Base-by-base conservation (phyloP, 2,329 filamentous ascomycete species). In the Fusarium buharicum region DNA sequence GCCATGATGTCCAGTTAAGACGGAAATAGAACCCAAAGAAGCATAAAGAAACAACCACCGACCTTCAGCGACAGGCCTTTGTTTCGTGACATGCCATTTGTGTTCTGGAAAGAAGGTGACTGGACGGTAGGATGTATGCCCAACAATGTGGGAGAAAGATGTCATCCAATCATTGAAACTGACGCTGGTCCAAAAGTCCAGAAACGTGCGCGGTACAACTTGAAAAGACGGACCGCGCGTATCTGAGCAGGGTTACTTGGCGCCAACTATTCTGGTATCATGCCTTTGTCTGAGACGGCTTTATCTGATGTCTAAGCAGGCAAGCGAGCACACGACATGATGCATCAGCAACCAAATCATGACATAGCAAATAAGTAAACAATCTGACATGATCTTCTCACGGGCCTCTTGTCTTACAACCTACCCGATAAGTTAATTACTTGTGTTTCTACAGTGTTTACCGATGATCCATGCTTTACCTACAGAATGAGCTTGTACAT, bases 181-280 rank as follows among this genome's bases (percentile, higher is more conserved):
- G 17, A 48, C 36, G 33, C 36, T 43, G 39, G 59, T 55, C 49
- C 43, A 68, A 64, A 58, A 66, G n/a, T 69, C 61, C 47, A 37
- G 20, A 22, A 6, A 22, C 20, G 38, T 62, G 59, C 39, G 62
- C 59, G 59, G 66, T 69, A 58, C 61, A 62, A 68, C 58, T 31
- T 58, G 54, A 58, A 57, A 59, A 64, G 52, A 51, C 61, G 17
- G 55, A 51, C 61, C 24, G 55, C 34, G 48, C 55, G 45, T 45
- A 57, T 57, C 61, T 52, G n/a, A 28, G 38, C 52, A 40, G 34
- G 43, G 43, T 38, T 56, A 39, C 63, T 66, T 58, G 54, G 55
- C 57, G 58, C 63, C 52, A 58, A 46, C 49, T 60, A 46, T 59
- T 55, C 52, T 38, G 40, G 61, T 61, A 61, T 56, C 56, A 65